phyloP scores from a whole-genome alignment of 2,329 filamentous ascomycete genomes.

The Pseudogymnoascus sp. region DNA sequence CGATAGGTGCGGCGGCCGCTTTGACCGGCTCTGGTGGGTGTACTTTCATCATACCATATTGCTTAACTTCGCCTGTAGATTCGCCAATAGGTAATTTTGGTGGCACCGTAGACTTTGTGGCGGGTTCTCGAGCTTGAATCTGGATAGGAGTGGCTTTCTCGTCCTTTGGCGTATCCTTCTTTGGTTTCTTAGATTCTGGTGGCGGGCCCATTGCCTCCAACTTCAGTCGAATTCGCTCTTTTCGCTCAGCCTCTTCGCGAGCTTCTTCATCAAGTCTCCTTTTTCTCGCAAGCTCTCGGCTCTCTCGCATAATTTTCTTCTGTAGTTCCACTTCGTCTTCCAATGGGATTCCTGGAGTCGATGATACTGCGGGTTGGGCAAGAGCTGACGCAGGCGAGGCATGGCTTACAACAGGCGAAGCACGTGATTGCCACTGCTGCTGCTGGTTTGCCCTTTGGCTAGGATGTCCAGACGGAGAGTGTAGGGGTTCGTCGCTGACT shows the following conservation, averaged over 20 bases:
- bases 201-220: constrained; percentile 62
- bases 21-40: constrained; percentile 34
- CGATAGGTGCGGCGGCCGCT: neutral
- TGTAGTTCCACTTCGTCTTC: constrained; percentile 56
- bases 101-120: constrained; percentile 11
- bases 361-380: constrained; percentile 20
- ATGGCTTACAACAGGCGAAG: constrained; percentile 30
- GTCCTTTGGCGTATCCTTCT: constrained; percentile 45
- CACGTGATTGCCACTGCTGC: constrained; percentile 34
- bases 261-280: constrained; percentile 61
- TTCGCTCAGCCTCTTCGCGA: constrained; percentile 63
- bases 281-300: constrained; percentile 61
- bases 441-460: constrained; percentile 24
- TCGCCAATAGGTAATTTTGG: constrained; percentile 12
- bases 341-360: constrained; percentile 27
- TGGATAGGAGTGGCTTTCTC: constrained; percentile 33
- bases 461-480: constrained; percentile 26
- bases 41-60: constrained; percentile 40
- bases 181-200: constrained; percentile 51
- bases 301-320: constrained; percentile 67
- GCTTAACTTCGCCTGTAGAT: constrained; percentile 34
- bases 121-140: constrained; percentile 23
- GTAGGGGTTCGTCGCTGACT: constrained; percentile 43
- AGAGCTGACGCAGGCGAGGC: constrained; percentile 30
- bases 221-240: constrained; percentile 65